Evolutionary conservation across 768 basidiomycete genomes (phyloP).

Genomic region (Galerina sulciceps): DNA sequence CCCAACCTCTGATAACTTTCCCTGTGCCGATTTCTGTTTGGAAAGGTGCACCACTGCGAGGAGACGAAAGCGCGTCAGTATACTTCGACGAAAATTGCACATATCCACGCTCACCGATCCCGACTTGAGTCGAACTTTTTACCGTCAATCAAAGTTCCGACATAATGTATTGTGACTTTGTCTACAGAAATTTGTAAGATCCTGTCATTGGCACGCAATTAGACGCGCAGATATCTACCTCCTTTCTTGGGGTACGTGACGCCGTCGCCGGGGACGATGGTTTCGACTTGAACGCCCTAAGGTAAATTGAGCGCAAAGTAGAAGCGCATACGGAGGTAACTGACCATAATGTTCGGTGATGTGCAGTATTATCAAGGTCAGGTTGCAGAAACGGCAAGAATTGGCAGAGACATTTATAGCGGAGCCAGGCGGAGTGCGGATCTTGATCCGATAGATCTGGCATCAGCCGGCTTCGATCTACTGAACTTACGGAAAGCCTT

Average conservation of each 20-base stretch:
- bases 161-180: slow-evolving; percentile 77
- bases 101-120: slow-evolving; percentile 58
- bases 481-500: slow-evolving; percentile 1
- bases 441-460: slow-evolving; percentile 71
- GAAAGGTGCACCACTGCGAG: slow-evolving; percentile 61
- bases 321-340: slow-evolving; percentile 7
- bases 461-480: slow-evolving; percentile 35
- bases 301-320: neutral
- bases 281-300: slow-evolving; percentile 75
- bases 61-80: neutral
- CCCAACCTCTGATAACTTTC: slow-evolving; percentile 90
- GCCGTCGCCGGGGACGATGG: slow-evolving; percentile 63
- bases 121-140: slow-evolving; percentile 75
- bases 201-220: neutral
- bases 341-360: slow-evolving; percentile 16
- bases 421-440: slow-evolving; percentile 64
- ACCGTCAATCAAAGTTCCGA: slow-evolving; percentile 71
- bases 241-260: slow-evolving; percentile 66
- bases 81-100: neutral
- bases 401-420: slow-evolving; percentile 46
- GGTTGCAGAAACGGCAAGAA: slow-evolving; percentile 25
- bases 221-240: slow-evolving; percentile 49
- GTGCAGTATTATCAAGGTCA: slow-evolving; percentile 33
- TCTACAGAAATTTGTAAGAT: slow-evolving; percentile 45
- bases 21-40: slow-evolving; percentile 76